phyloP scores from a whole-genome alignment of 148 eudicot species.

The Fallopia convolvulus region DNA sequence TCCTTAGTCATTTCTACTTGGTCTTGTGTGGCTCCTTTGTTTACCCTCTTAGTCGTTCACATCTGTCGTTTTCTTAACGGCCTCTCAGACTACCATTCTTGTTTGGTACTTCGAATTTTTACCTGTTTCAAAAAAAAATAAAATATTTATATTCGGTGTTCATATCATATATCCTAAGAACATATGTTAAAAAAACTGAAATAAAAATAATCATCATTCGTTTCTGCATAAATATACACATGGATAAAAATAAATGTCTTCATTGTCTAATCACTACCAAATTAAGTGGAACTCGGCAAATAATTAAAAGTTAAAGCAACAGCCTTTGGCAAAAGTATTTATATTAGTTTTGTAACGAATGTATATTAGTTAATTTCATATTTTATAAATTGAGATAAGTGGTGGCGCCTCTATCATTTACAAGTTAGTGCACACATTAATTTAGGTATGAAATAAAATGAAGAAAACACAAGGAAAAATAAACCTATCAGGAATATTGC shows the following conservation, averaged over 20 bases:
- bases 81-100: no score
- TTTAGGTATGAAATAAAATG: no score
- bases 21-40: no score
- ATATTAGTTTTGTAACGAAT: neutral
- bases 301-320: constrained; percentile 1
- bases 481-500: neutral
- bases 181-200: no score
- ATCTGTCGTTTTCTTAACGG: no score
- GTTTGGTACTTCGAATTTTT: no score
- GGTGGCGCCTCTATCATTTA: neutral
- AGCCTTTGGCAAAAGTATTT: neutral
- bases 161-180: no score
- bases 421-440: neutral
- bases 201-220: neutral
- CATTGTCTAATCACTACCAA: neutral
- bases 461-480: no score
- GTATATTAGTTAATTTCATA: neutral
- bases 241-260: neutral
- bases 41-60: no score
- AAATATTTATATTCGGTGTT: no score
- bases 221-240: neutral
- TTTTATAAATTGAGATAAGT: neutral
- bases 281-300: neutral
- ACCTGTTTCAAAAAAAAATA: no score
- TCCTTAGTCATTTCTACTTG: no score